Evolutionary conservation across 2,329 filamentous ascomycete species (phyloP), one percentile per base, ranked within the genome.

Genomic region (Penicillium italicum): DNA sequence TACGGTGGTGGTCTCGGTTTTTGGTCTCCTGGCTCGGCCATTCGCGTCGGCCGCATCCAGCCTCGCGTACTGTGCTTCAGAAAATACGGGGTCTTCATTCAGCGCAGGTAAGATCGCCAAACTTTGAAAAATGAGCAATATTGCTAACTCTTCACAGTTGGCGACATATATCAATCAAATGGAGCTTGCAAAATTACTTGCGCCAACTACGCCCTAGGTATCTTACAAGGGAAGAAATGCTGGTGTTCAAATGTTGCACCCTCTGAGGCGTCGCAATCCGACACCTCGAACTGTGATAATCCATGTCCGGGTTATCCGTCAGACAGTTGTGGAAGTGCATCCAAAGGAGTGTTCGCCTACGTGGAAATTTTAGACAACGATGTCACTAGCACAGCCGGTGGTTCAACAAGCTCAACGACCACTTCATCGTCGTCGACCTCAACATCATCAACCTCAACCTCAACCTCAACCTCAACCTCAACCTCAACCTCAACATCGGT

Each of bases 191-290:
- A 66, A 40, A 48, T 58, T 0, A 71, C 69, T 33, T 80, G 78
- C 62, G 62, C 61, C 22, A 64, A 70, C 31, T 80, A 77, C 61
- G 77, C 77, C 3, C 76, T 79, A 55, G 78, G 72, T 14, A 69
- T 80, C 36, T 53, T 80, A 10, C 76, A 77, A 60, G 74, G 68
- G n/a, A 71, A 75, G 50, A 65, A 68, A 18, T 80, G 78, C 64
- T 80, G 78, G 78, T 80, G 78, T 63, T 76, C 78, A 9, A 75
- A 80, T 56, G 74, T 77, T 49, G 69, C 67, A 12, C 78, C 78
- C 2, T 68, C 71, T 8, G 57, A 69, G 36, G 72, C 69, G 7
- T 69, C 70, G 8, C 70, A 66, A 43, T 65, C 67, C 14, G 53
- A 61, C 22, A 41, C 46, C 4, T 64, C 66, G 1, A 60, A 74